Conservation (phyloP, 352 stramenopile genomes). For the Pythium aquatile region DNA sequence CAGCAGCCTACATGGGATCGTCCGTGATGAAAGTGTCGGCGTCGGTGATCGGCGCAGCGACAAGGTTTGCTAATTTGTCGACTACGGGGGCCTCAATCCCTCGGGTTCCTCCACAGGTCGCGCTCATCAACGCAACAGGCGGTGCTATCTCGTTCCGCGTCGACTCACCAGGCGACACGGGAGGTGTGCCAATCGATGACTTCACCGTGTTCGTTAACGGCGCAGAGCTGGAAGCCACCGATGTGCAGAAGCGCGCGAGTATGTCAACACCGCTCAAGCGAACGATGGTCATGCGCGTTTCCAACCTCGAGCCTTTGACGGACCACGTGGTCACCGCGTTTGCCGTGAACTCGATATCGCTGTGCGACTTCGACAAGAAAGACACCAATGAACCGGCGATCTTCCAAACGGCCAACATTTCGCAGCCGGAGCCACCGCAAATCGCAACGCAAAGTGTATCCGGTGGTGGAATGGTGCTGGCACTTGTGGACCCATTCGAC, state of each 20-base stretch:
- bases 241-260: conserved; percentile 2
- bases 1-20: conserved; percentile 19
- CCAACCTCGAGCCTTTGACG: conserved; percentile 28
- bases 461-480: conserved; percentile 49
- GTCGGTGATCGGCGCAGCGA: conserved; percentile 29
- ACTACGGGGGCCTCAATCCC: conserved; percentile 38
- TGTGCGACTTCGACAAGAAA: conserved; percentile 42
- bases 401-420: conserved; percentile 31
- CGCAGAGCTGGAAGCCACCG: conserved; percentile 15
- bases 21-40: conserved; percentile 32
- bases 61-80: conserved; percentile 35
- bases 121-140: conserved; percentile 37
- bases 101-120: conserved; percentile 28
- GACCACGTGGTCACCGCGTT: conserved; percentile 35
- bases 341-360: conserved; percentile 42
- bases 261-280: conserved; percentile 22
- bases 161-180: conserved; percentile 27
- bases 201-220: conserved; percentile 47
- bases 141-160: conserved; percentile 37
- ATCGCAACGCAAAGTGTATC: conserved; percentile 31
- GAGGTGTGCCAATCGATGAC: conserved; percentile 44
- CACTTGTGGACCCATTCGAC: conserved; percentile 43
- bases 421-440: conserved; percentile 30
- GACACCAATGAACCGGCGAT: conserved; percentile 18
- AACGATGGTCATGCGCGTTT: conserved; percentile 28